Evolutionary conservation across 805 yeast species (phyloP).

Genomic region (Yamadazyma akitaensis): DNA sequence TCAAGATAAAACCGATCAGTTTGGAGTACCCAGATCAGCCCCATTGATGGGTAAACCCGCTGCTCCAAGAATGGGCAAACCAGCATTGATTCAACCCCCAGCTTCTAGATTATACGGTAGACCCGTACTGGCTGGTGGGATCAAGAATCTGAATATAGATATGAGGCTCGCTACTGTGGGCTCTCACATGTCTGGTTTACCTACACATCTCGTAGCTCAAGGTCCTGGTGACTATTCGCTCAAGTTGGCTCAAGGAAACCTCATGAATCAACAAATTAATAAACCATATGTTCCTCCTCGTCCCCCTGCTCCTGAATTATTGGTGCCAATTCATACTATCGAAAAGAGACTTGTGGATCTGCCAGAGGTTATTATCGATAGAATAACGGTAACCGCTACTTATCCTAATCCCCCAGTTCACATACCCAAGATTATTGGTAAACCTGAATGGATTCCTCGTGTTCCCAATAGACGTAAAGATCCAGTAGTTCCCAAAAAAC

Average conservation of each 20-base stretch:
- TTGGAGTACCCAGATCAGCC: slow-evolving; percentile 9
- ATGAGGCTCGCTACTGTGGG: slow-evolving; percentile 20
- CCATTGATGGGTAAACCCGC: slow-evolving; percentile 35
- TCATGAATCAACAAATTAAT: slow-evolving; percentile 4
- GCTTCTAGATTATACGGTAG: slow-evolving; percentile 35
- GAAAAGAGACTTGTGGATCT: neutral
- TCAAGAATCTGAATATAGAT: slow-evolving; percentile 18
- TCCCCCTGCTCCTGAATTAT: slow-evolving; percentile 33
- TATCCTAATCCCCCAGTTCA: slow-evolving; percentile 21
- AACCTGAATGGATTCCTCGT: slow-evolving; percentile 29
- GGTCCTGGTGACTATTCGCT: slow-evolving; percentile 17
- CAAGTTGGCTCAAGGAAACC: slow-evolving; percentile 18
- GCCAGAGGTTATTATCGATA: slow-evolving; percentile 8
- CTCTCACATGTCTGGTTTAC: slow-evolving; percentile 17
- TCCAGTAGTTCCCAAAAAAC: slow-evolving; percentile 35
- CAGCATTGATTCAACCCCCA: slow-evolving; percentile 45
- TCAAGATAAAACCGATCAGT: slow-evolving; percentile 20
- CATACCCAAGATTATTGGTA: slow-evolving; percentile 28
- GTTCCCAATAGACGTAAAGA: slow-evolving; percentile 29
- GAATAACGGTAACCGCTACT: slow-evolving; percentile 7
- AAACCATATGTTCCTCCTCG: slow-evolving; percentile 18
- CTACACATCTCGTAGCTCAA: slow-evolving; percentile 20
- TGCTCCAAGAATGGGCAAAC: slow-evolving; percentile 42
- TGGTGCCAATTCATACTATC: slow-evolving; percentile 13
- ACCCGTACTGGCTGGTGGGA: slow-evolving; percentile 15